Base-by-base conservation (phyloP, 192 early-diverging fungal species). In the Entomortierella lignicola region DNA sequence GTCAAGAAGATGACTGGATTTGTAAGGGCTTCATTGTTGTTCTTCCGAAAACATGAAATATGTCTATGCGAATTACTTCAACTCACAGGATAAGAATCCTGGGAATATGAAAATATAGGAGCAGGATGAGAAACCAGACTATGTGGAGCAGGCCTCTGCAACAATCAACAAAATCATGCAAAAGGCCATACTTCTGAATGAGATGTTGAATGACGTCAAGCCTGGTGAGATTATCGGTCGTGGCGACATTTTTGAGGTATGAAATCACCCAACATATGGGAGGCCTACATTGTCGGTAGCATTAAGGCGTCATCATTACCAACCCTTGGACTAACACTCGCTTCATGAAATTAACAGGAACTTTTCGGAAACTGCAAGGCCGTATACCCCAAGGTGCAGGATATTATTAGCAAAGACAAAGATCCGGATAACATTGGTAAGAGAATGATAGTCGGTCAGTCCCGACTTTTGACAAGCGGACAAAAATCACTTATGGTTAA, bases 1-100 rank as follows among this genome's bases (percentile, higher is more conserved):
- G 99, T 99, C 92, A 99, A 99, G 81, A 85, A 96, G 43, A 96
- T 99, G 87, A 90, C 97, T 20, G 98, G 98, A 52, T 99, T 97
- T 77, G 94, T 94, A 87, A 64, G 52, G 51, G 54, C 4, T 21
- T 25, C 8, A 18, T 27, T 30, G 29, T 4, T n/a, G n/a, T n/a
- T n/a, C n/a, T n/a, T 44, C 4, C 37, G 27, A 61, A 27, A 21
- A 15, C 5, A 4, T 37, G 34, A 37, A 10, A 37, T 37, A 37
- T 37, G 34, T 37, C 34, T 17, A 21, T 29, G 2, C 37, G 81
- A 84, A 88, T 11, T 47, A 37, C 34, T 37, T n/a, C n/a, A n/a
- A n/a, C n/a, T n/a, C n/a, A n/a, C n/a, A n/a, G n/a, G n/a, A n/a
- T n/a, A n/a, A n/a, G n/a, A n/a, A n/a, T n/a, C n/a, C 12, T 47